These are phyloP conservation scores for Fusarium torreyae DNA, from an alignment of 2,329 filamentous ascomycete species.

Conservation along the genomic window DNA sequence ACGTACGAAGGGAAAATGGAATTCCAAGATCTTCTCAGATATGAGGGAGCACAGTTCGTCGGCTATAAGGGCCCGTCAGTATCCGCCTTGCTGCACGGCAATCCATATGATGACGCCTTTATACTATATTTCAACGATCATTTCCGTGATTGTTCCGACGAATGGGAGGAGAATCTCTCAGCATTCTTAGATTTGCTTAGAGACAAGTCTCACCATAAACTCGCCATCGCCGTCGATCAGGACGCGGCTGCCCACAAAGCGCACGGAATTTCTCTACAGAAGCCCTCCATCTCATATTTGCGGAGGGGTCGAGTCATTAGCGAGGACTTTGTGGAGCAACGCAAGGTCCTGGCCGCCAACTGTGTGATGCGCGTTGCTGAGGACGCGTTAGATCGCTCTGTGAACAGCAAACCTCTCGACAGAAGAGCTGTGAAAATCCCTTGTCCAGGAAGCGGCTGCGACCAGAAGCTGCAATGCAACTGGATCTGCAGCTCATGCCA, in stretches of 20 bases:
- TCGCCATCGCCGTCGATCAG: not conserved
- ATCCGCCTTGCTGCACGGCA: not conserved
- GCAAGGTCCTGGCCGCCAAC: not conserved
- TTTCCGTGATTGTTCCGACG: not conserved
- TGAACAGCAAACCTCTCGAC: not conserved
- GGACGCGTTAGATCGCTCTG: not conserved
- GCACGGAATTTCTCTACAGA: not conserved
- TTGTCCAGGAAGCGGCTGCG: not conserved
- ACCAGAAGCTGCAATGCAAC: not conserved
- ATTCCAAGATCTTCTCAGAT: not conserved
- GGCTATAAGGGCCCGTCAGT: not conserved
- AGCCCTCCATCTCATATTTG: not conserved
- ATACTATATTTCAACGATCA: not conserved
- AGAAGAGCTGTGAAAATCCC: constrained; percentile 1
- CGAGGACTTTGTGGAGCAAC: not conserved
- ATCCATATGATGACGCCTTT: not conserved
- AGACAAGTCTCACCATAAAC: not conserved
- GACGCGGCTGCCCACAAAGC: not conserved
- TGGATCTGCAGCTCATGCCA: not conserved
- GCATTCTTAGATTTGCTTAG: not conserved
- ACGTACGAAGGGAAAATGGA: not conserved
- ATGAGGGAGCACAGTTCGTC: not conserved
- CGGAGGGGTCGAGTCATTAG: not conserved
- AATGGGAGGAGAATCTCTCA: not conserved
- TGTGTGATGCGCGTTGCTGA: not conserved